These are phyloP conservation scores for Thalia dealbata DNA, from an alignment of 176 grass and related monocot species.

Conservation along the genomic window DNA sequence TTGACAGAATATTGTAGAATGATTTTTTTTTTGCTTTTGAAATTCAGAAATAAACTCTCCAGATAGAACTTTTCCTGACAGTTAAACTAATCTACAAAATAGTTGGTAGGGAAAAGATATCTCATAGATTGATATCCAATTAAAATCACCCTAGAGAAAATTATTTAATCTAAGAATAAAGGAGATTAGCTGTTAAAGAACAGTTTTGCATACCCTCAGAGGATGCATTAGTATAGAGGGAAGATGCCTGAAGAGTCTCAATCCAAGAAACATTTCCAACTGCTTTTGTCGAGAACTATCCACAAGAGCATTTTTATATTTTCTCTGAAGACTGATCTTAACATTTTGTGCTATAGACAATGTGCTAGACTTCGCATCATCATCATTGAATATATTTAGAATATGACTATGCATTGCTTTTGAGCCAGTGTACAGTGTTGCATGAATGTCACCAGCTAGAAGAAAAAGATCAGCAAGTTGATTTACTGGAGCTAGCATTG, in stretches of 20 bases:
- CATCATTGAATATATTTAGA: conserved; percentile 97
- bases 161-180: conserved; percentile 4
- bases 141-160: too few relatives aligned
- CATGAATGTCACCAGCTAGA: conserved; percentile 95
- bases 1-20: too few relatives aligned
- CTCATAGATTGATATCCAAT: too few relatives aligned
- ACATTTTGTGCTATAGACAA: conserved; percentile 98
- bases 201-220: conserved; percentile 60
- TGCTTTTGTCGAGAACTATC: conserved; percentile 96
- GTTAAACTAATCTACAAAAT: too few relatives aligned
- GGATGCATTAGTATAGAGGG: conserved; percentile 76
- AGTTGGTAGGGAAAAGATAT: too few relatives aligned
- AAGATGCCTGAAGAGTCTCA: conserved; percentile 95
- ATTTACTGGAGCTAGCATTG: conserved; percentile 76
- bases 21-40: too few relatives aligned
- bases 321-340: conserved; percentile 84
- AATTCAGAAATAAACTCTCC: too few relatives aligned
- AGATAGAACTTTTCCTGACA: too few relatives aligned
- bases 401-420: conserved; percentile 99
- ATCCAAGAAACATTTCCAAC: conserved; percentile 93
- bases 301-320: conserved; percentile 68
- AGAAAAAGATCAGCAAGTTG: conserved; percentile 90
- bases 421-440: conserved; percentile 96
- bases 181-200: background rate
- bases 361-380: conserved; percentile 71